Evolutionary conservation across 1,284 basidiomycete species (phyloP).

Genomic region (Sporisorium exsertum): DNA sequence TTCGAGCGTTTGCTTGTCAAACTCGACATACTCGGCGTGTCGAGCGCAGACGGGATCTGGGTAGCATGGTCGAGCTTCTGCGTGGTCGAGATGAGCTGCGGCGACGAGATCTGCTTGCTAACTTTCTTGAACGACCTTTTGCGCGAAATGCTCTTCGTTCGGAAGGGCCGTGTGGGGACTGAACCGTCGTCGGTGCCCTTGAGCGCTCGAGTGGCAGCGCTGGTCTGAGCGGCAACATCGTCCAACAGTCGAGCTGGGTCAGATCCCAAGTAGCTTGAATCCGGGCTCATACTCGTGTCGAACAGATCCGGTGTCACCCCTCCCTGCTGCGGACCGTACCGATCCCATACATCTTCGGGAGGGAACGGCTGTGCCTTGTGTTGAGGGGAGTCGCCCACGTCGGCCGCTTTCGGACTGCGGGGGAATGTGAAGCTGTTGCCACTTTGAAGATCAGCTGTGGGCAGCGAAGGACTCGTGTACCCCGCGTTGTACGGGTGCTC

Average conservation of each 20-base stretch:
- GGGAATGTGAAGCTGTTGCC: conserved; percentile 20
- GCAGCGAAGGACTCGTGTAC: conserved; percentile 21
- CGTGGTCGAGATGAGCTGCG: conserved; percentile 60
- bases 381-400: conserved; percentile 22
- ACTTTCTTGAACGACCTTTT: conserved; percentile 55
- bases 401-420: conserved; percentile 7
- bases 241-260: conserved; percentile 40
- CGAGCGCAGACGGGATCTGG: conserved; percentile 20
- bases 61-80: conserved; percentile 55
- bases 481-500: conserved; percentile 38
- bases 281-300: conserved; percentile 7
- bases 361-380: conserved; percentile 17
- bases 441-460: neutral
- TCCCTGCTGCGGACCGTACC: conserved; percentile 31
- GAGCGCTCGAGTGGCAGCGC: conserved; percentile 58
- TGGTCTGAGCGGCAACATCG: conserved; percentile 60
- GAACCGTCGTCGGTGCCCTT: conserved; percentile 51
- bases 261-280: conserved; percentile 6
- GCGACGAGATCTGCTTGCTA: conserved; percentile 57
- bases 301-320: conserved; percentile 11
- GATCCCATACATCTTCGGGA: conserved; percentile 37
- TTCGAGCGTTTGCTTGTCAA: conserved; percentile 9
- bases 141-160: conserved; percentile 54
- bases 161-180: conserved; percentile 31
- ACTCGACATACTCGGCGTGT: conserved; percentile 9